Conservation (phyloP, 2,329 filamentous ascomycete genomes). For the Ophiocordyceps camponoti-leonardi region DNA sequence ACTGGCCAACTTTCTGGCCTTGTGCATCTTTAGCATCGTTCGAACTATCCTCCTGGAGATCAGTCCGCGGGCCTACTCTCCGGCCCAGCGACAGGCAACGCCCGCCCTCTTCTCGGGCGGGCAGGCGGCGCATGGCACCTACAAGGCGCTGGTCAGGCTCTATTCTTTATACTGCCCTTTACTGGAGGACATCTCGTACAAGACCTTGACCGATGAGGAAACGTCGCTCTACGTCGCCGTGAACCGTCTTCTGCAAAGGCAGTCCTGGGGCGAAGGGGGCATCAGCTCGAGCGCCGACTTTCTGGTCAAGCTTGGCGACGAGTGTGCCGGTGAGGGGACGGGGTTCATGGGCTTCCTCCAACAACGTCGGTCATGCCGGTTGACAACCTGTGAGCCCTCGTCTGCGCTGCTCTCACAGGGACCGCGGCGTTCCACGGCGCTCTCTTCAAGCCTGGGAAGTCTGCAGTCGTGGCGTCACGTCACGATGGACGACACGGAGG, state of each 20-base stretch:
- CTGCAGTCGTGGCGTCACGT: conserved; percentile 2
- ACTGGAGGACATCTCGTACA: conserved; percentile 24
- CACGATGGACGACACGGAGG: conserved; percentile 4
- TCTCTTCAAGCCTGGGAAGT: neutral
- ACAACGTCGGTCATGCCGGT: conserved; percentile 3
- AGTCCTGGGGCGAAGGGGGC: conserved; percentile 27
- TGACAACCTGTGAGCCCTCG: conserved; percentile 2
- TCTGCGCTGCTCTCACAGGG: conserved; percentile 2
- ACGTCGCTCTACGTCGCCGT: conserved; percentile 21
- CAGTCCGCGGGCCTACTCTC: conserved; percentile 1
- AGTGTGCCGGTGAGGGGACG: conserved; percentile 16
- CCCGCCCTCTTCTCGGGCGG: neutral
- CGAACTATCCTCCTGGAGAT: conserved; percentile 33
- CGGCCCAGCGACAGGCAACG: neutral
- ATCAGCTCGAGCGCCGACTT: conserved; percentile 32
- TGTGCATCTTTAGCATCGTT: conserved; percentile 41
- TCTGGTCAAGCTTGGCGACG: conserved; percentile 28
- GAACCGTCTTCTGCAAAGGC: conserved; percentile 26
- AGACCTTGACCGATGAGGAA: conserved; percentile 26
- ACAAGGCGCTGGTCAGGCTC: conserved; percentile 29
- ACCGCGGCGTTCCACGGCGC: conserved; percentile 2
- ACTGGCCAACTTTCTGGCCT: conserved; percentile 33
- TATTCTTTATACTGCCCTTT: conserved; percentile 26
- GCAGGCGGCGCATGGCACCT: conserved; percentile 2
- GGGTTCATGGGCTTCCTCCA: conserved; percentile 17